Evolutionary conservation across 176 grass and related monocot genomes (phyloP).

Genomic region (Thinopyrum elongatum): DNA sequence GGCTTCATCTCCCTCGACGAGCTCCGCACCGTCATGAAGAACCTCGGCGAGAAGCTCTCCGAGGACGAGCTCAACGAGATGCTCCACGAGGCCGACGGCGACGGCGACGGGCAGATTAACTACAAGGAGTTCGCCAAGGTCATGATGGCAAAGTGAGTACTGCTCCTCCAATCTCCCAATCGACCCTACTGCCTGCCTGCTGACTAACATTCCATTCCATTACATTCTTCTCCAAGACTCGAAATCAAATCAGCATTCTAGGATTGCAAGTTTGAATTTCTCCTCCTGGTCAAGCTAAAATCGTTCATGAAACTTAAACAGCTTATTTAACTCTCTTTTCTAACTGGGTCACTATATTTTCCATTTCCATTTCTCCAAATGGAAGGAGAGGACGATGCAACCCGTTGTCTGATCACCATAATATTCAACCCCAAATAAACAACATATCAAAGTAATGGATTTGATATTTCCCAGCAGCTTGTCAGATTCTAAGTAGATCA

Average conservation of each 20-base stretch:
- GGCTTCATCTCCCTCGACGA: constrained; percentile 77
- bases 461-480: neutral
- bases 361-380: neutral
- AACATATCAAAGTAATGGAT: neutral
- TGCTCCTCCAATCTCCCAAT: neutral
- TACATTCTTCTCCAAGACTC: neutral
- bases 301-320: neutral
- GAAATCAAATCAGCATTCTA: neutral
- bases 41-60: constrained; percentile 69
- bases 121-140: constrained; percentile 87
- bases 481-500: neutral
- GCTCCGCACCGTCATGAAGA: constrained; percentile 69
- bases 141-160: constrained; percentile 86
- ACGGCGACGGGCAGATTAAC: constrained; percentile 86
- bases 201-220: neutral
- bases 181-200: neutral
- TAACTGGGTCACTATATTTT: neutral
- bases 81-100: constrained; percentile 70
- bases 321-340: neutral
- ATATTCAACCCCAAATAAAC: no score
- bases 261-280: neutral
- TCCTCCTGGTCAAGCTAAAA: neutral
- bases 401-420: neutral
- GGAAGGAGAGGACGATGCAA: neutral
- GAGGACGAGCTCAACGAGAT: constrained; percentile 72